Evolutionary conservation across 2,329 filamentous ascomycete genomes (phyloP).

Genomic region (Bisporella sp.): DNA sequence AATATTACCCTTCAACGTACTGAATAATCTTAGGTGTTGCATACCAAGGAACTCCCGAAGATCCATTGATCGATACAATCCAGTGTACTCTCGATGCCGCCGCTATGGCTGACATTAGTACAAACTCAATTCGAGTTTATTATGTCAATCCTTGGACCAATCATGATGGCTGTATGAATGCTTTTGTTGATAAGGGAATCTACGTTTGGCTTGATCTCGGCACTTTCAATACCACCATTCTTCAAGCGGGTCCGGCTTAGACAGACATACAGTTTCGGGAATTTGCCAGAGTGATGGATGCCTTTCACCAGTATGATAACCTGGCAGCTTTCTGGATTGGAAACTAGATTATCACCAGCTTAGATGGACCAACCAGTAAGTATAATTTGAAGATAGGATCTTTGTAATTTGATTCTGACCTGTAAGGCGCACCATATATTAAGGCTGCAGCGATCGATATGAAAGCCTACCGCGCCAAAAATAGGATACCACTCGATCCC

Average conservation of each 20-base stretch:
- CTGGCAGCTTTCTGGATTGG: conserved; percentile 79
- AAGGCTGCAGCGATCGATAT: conserved; percentile 52
- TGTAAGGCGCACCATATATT: conserved; percentile 44
- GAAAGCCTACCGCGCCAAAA: conserved; percentile 42
- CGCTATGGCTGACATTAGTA: conserved; percentile 72
- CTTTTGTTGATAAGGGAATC: conserved; percentile 72
- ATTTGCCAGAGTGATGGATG: conserved; percentile 61
- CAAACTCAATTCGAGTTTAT: conserved; percentile 82
- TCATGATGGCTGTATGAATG: conserved; percentile 74
- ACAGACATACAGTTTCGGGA: conserved; percentile 60
- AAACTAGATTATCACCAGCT: conserved; percentile 71
- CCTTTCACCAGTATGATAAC: conserved; percentile 60
- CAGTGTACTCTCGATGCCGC: conserved; percentile 70
- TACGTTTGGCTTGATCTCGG: conserved; percentile 81
- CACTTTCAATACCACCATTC: conserved; percentile 61
- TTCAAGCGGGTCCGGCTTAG: conserved; percentile 59
- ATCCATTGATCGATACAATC: conserved; percentile 67
- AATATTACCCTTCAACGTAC: conserved; percentile 9
- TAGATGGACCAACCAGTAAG: background rate
- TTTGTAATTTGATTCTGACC: no score
- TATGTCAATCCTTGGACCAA: conserved; percentile 67
- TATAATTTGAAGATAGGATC: no score
- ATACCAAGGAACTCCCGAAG: conserved; percentile 58
- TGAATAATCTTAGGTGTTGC: conserved; percentile 56
- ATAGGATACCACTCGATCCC: conserved; percentile 43